Base-by-base conservation (phyloP, 768 basidiomycete species). In the Boletus barrowsii region DNA sequence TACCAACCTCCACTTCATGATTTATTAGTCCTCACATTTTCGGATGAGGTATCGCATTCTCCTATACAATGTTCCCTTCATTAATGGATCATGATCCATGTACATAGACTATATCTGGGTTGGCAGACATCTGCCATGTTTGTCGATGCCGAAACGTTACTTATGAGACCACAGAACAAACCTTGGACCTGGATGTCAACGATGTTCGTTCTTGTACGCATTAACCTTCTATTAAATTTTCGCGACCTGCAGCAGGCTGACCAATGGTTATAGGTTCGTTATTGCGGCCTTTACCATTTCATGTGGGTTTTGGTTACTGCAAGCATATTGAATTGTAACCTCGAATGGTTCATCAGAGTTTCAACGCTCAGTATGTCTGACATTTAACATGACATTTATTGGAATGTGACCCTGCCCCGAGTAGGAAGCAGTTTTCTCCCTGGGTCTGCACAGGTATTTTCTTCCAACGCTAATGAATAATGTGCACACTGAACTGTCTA, bases 31-130 rank as follows among this genome's bases (percentile, higher is more conserved):
- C 56, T 60, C 3, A 54, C 53, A 26, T 46, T 60, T 8, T 29
- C 56, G 9, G 17, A 40, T 6, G 53, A 60, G 49, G 59, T 58
- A 58, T 32, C 32, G 4, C 32, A 32, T 32, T 9, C 32, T 32
- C 32, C 32, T 24, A 37, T 5, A 20, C 15, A 1, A 22, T 1
- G 10, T 10, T 26, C 26, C 13, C 3, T 22, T 54, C 5, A 14
- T 20, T 46, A 20, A 33, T 17, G 13, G 3, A 22, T 22, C 22
- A 22, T 22, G 22, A 18, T 7, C 4, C 33, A 3, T n/a, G 13
- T 9, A 57, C 57, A 50, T 55, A 17, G 44, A 59, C 41, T 49
- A 55, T 15, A 43, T 61, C 3, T 61, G 54, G 60, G 60, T 60
- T 4, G 11, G 58, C 3, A 13, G 3, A 20, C 5, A 29, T 7